Evolutionary conservation across 257 asterid species (phyloP), one percentile per base, ranked within the genome.

Genomic region (Solanum phureja): DNA sequence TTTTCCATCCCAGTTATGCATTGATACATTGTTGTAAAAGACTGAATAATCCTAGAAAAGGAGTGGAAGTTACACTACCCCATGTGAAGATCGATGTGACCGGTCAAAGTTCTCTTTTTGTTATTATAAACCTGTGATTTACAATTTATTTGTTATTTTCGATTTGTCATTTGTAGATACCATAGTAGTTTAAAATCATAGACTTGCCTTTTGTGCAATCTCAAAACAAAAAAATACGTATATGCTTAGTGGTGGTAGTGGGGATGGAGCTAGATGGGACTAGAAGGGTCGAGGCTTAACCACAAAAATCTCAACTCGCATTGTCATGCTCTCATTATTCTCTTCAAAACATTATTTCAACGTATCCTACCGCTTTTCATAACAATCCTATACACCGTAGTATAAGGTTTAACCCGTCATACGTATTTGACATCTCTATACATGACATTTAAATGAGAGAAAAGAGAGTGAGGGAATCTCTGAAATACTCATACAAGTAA

Each of bases 81-180:
- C 77, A 71, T 71, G 77, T 71, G 77, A 71, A 71, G 77, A 56
- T 18, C n/a, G 64, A 71, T 33, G 77, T 71, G 77, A 71, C 77
- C 7, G 24, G 37, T 33, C 77, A 33, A 33, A 76, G 33, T 11
- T 0, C 23, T 23, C 83, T 37, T 38, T 37, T 75, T 75, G 58
- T 11, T 37, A 40, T 1, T n/a, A 75, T 23, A 37, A 75, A 75
- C 2, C 12, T 38, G 8, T 24, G 1, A 23, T 38, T 23, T 38
- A 19, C 66, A 75, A n/a, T 38, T 76, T 76, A 6, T 42, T 75
- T 75, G 34, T 3, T 21, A 23, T 23, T 75, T 74, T 11, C 21
- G 10, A 4, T 74, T 37, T 21, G 21, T 21, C 5, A 4, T 74
- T 37, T 21, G 21, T 21, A 21, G 5, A 74, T 21, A 21, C 8